A percentile compares a stretch with the other conserved stretches of the same genome.
These are phyloP conservation scores for Rubia yunnanensis DNA, from an alignment of 257 asterid species.

Conservation along the genomic window DNA sequence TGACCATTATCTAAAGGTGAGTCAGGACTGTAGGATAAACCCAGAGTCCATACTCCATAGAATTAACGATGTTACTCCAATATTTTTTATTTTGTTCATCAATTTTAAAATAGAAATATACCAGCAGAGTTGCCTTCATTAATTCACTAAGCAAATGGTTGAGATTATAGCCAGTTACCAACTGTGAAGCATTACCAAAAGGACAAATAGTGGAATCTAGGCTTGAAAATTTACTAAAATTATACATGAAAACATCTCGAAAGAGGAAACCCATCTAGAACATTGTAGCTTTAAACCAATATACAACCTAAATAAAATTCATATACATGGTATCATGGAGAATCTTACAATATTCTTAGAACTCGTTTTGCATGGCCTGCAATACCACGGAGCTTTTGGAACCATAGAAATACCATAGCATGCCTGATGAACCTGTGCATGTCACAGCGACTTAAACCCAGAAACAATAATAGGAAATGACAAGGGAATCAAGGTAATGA, in stretches of 20 bases:
- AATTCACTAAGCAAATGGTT: background rate
- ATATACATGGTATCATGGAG: background rate
- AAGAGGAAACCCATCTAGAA: background rate
- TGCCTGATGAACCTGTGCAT: slow-evolving; percentile 20
- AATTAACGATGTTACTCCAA: too few relatives aligned
- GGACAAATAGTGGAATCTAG: background rate
- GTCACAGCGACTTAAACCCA: slow-evolving; percentile 9
- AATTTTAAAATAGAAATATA: background rate
- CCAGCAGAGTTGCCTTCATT: background rate
- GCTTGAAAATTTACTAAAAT: too few relatives aligned
- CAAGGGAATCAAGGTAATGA: slow-evolving; percentile 9
- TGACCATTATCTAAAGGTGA: background rate
- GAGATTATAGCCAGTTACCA: background rate
- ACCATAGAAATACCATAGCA: slow-evolving; percentile 25
- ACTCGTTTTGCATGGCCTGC: slow-evolving; percentile 25
- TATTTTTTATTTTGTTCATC: background rate
- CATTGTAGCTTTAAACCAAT: background rate
- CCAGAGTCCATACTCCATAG: background rate
- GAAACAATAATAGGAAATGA: slow-evolving; percentile 8
- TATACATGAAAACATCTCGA: background rate
- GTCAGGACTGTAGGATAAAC: background rate
- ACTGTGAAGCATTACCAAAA: background rate
- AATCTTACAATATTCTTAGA: slow-evolving; percentile 18
- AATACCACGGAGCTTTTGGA: slow-evolving; percentile 22
- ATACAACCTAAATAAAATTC: background rate